A percentile compares a stretch with the other conserved stretches of the same genome.
These are phyloP conservation scores for Umbelopsis isabellina DNA, from an alignment of 192 early-diverging fungal species.

Conservation along the genomic window DNA sequence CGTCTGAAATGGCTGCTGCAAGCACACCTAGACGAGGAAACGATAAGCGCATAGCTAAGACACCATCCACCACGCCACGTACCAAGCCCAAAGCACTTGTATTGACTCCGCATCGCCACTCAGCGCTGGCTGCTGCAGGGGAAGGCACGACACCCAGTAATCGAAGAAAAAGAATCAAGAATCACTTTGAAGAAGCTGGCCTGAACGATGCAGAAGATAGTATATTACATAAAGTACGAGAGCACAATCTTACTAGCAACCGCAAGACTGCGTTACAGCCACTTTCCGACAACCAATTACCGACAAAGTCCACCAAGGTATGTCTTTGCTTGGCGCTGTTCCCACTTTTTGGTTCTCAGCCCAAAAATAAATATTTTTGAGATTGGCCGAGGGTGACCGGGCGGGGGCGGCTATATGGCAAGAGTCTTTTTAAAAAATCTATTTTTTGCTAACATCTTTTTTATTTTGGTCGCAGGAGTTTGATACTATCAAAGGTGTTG, in stretches of 20 bases:
- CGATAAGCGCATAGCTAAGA: slow-evolving; percentile 1
- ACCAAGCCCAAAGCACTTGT: not conserved
- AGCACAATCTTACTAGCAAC: not conserved
- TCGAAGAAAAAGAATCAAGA: slow-evolving; percentile 8
- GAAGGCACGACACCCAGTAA: slow-evolving; percentile 1
- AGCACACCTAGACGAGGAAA: not conserved
- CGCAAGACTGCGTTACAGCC: not conserved
- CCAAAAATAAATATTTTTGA: too few relatives aligned
- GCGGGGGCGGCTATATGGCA: too few relatives aligned
- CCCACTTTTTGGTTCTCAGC: too few relatives aligned
- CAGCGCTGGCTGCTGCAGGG: too few relatives aligned
- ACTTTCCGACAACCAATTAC: slow-evolving; percentile 5
- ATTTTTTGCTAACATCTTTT: too few relatives aligned
- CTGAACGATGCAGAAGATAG: slow-evolving; percentile 1
- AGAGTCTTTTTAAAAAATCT: too few relatives aligned
- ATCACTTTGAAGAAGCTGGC: slow-evolving; percentile 12
- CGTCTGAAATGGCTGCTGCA: not conserved
- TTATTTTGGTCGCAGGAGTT: not conserved
- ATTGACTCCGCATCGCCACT: slow-evolving; percentile 5
- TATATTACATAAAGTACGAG: slow-evolving; percentile 13
- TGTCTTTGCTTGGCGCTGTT: too few relatives aligned
- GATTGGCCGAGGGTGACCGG: too few relatives aligned
- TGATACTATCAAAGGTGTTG: slow-evolving; percentile 5
- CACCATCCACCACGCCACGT: slow-evolving; percentile 12
- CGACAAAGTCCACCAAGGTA: not conserved